Evolutionary conservation across 768 basidiomycete genomes (phyloP), one percentile per base, ranked within the genome.

Genomic region (Boletus speciosus): DNA sequence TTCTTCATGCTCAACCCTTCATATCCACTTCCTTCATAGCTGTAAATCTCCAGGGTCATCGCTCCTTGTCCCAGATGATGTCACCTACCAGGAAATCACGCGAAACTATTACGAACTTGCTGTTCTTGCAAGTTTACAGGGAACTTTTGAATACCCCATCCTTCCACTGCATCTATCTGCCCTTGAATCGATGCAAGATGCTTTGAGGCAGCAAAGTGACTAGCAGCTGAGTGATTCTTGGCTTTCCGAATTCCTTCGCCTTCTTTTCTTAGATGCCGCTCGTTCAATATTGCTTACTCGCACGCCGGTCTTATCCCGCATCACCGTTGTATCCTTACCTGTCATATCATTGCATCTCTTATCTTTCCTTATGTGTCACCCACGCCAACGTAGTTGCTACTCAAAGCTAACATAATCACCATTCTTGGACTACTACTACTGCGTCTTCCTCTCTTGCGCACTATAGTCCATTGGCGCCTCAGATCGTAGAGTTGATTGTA

Each of bases 91-190:
- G 25, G 89, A 90, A 50, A 78, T 92, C 61, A 81, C 85, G 16
- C 75, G 70, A 41, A 91, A 83, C 63, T 91, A 79, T 62, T 77
- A 88, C 61, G 86, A 87, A 54, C 78, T 93, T 16, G 75, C 83
- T 2, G 77, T 89, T 29, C 79, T 92, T 10, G 78, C 83, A 47
- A 62, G 58, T 38, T 46, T 68, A 34, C 71, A 71, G 66, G 75
- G 74, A 56, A 71, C 81, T 44, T 75, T 71, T 29, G 76, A 72
- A 49, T 77, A 81, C 61, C 75, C 81, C 10, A 72, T 74, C 37
- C 67, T 93, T 48, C 90, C 90, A 12, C 82, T 86, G 64, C 90
- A 93, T 63, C 74, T 92, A 35, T 84, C 82, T 31, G 87, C 88
- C 15, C 75, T 89, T 25, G 83, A 88, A 53, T 75, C 76, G 19